A percentile compares a stretch with the other conserved stretches of the same genome.
Evolutionary conservation across 2,329 filamentous ascomycete genomes (phyloP).

Genomic region (Fusarium acutatum): DNA sequence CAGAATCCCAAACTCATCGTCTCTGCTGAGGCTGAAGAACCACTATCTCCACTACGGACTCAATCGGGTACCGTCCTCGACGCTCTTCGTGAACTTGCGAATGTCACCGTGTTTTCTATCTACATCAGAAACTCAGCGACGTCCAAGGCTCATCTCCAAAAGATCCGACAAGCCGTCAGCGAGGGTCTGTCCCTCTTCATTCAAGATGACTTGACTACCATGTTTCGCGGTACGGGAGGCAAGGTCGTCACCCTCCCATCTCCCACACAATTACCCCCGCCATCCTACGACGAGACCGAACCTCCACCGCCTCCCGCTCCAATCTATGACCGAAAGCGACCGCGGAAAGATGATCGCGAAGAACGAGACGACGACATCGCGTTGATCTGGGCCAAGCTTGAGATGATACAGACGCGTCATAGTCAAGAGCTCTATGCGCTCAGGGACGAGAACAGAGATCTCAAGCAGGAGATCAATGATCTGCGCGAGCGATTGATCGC

Average conservation of each 20-base stretch:
- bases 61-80: slow-evolving; percentile 20
- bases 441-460: not conserved
- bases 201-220: slow-evolving; percentile 1
- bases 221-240: slow-evolving; percentile 11
- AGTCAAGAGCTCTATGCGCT: not conserved
- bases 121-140: slow-evolving; percentile 1
- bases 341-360: not conserved
- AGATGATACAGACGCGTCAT: not conserved
- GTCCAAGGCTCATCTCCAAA: not conserved
- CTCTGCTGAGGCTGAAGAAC: slow-evolving; percentile 5
- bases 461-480: not conserved
- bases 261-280: not conserved
- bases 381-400: slow-evolving; percentile 5
- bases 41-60: slow-evolving; percentile 3
- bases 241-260: slow-evolving; percentile 1
- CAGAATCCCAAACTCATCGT: not conserved
- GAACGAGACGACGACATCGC: slow-evolving; percentile 9
- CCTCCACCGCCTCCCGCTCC: not conserved
- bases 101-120: not conserved
- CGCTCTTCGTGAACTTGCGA: slow-evolving; percentile 3
- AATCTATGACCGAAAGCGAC: not conserved
- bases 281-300: slow-evolving; percentile 4
- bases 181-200: not conserved
- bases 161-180: not conserved
- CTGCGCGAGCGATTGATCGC: not conserved